These are phyloP conservation scores for Dactylonectria estremocensis DNA, from an alignment of 2,329 filamentous ascomycete species.

Conservation along the genomic window DNA sequence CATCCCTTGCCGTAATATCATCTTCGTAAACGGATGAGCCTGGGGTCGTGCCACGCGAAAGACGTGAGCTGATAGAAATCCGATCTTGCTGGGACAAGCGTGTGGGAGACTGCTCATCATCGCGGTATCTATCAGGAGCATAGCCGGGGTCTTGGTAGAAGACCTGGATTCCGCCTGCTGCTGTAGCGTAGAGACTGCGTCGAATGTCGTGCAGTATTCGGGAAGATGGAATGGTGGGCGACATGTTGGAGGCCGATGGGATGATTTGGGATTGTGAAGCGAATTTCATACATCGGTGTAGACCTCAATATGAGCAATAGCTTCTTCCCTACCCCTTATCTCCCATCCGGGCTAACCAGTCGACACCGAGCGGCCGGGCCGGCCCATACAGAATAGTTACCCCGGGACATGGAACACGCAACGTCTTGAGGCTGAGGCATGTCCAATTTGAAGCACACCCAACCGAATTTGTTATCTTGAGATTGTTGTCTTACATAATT, in stretches of 20 bases:
- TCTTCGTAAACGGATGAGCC: not conserved
- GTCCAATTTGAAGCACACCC: not conserved
- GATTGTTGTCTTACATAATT: too few species aligned
- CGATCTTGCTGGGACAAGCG: constrained; percentile 9
- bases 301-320: not conserved
- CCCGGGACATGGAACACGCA: not conserved
- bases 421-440: not conserved
- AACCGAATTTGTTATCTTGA: not conserved
- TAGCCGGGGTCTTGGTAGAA: constrained; percentile 16
- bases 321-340: not conserved
- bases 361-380: not conserved
- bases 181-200: not conserved
- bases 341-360: not conserved
- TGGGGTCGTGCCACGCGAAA: not conserved
- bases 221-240: not conserved
- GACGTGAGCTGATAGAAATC: not conserved
- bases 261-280: not conserved
- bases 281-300: not conserved
- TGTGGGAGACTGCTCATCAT: constrained; percentile 1
- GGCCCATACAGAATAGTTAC: not conserved
- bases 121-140: constrained; percentile 10
- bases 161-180: constrained; percentile 7
- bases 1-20: not conserved
- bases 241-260: not conserved
- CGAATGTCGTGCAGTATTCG: constrained; percentile 1